These are phyloP conservation scores for Dendrobium nobile DNA, from an alignment of 106 monocot genomes.

Conservation along the genomic window DNA sequence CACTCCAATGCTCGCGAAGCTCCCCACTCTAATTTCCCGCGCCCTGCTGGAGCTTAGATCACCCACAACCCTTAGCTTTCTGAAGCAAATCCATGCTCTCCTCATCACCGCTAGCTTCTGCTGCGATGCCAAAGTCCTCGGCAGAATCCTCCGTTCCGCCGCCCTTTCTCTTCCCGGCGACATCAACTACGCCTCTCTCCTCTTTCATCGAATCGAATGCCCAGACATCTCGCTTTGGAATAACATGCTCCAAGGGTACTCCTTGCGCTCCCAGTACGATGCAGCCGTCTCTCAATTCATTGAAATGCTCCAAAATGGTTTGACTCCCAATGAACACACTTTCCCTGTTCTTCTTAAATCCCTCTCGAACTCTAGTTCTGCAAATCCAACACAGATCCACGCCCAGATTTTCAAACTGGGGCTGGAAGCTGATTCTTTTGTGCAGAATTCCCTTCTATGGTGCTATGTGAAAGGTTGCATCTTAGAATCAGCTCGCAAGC, in stretches of 20 bases:
- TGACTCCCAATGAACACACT: slow-evolving; percentile 24
- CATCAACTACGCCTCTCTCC: slow-evolving; percentile 17
- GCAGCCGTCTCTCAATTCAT: slow-evolving; percentile 24
- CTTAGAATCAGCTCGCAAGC: slow-evolving; percentile 16
- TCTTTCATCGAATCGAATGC: neutral
- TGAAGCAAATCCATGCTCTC: slow-evolving; percentile 23
- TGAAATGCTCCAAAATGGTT: slow-evolving; percentile 18
- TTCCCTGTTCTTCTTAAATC: slow-evolving; percentile 11
- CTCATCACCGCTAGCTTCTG: slow-evolving; percentile 23
- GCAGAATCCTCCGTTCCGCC: slow-evolving; percentile 21
- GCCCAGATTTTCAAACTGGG: slow-evolving; percentile 11
- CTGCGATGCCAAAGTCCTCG: slow-evolving; percentile 18
- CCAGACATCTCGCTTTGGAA: slow-evolving; percentile 34
- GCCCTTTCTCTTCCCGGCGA: slow-evolving; percentile 13
- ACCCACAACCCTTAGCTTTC: neutral
- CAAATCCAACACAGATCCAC: slow-evolving; percentile 17
- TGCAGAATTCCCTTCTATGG: slow-evolving; percentile 36
- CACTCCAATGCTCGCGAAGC: neutral
- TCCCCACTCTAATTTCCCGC: neutral
- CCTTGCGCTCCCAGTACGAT: slow-evolving; percentile 8
- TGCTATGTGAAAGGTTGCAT: slow-evolving; percentile 27
- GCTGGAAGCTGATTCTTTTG: neutral
- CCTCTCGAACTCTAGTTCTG: slow-evolving; percentile 19
- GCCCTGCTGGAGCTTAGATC: neutral
- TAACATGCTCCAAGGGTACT: slow-evolving; percentile 24